phyloP scores from a whole-genome alignment of 441 rosid species.

The Isatis lusitanica region DNA sequence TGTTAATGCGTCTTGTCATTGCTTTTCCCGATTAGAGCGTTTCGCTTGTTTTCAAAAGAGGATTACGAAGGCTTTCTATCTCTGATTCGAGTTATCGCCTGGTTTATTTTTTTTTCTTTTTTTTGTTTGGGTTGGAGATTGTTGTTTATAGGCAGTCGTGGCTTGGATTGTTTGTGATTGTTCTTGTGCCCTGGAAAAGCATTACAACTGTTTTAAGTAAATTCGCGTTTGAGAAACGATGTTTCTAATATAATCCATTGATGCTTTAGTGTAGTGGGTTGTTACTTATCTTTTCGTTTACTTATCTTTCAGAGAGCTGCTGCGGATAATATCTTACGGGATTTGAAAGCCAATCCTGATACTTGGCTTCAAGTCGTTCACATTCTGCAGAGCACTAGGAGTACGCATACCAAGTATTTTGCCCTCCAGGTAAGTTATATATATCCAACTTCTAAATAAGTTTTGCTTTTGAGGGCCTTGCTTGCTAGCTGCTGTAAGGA shows the following conservation, averaged over 20 bases:
- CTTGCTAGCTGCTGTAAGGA: neutral
- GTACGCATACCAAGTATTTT: slow-evolving; percentile 89
- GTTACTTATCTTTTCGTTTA: neutral
- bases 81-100: neutral
- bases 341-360: slow-evolving; percentile 89
- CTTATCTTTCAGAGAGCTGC: slow-evolving; percentile 71
- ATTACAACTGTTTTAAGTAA: neutral
- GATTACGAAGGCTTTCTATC: neutral
- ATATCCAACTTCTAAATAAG: neutral
- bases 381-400: slow-evolving; percentile 77
- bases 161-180: neutral
- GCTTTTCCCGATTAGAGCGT: neutral
- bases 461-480: neutral
- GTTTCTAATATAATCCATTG: neutral
- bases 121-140: neutral
- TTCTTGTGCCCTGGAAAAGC: neutral
- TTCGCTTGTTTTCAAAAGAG: neutral
- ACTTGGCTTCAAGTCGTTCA: slow-evolving; percentile 99
- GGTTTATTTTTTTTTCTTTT: neutral
- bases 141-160: neutral
- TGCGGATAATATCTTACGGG: slow-evolving; percentile 94
- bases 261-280: neutral
- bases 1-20: slow-evolving; percentile 1
- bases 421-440: slow-evolving; percentile 78
- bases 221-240: neutral